A percentile compares a stretch with the other conserved stretches of the same genome.
phyloP scores from a whole-genome alignment of 179 eudicot genomes.

The Amaranthus tricolor region DNA sequence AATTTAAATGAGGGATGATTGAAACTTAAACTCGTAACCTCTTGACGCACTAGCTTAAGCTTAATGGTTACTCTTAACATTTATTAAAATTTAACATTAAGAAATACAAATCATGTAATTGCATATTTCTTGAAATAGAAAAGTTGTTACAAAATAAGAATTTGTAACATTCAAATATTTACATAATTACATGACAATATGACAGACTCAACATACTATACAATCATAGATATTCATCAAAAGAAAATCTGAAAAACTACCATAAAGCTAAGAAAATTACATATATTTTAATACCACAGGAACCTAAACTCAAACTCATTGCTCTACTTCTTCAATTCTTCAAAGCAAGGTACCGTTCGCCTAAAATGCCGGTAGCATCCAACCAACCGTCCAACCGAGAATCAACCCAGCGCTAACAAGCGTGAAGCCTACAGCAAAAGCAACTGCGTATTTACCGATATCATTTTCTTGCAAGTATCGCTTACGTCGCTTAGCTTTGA shows the following conservation, averaged over 20 bases:
- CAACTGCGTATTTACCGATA: conserved; percentile 57
- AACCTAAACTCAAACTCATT: conserved; percentile 16
- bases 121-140: conserved; percentile 4
- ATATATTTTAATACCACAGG: background rate
- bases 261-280: conserved; percentile 17
- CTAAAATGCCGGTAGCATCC: conserved; percentile 63
- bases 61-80: background rate
- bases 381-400: conserved; percentile 83
- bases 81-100: background rate
- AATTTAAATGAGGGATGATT: too few relatives aligned
- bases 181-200: conserved; percentile 20
- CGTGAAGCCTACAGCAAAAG: conserved; percentile 72
- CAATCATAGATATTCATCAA: conserved; percentile 3
- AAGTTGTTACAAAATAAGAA: conserved; percentile 7
- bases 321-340: conserved; percentile 20
- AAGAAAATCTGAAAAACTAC: conserved; percentile 13
- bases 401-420: conserved; percentile 89
- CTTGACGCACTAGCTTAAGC: background rate
- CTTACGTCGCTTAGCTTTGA: conserved; percentile 41
- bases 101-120: background rate
- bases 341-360: conserved; percentile 1
- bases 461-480: conserved; percentile 36
- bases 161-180: conserved; percentile 8
- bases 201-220: conserved; percentile 1
- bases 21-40: too few relatives aligned